Conservation (phyloP, 306 rosid species). For the Castanospermum australe region DNA sequence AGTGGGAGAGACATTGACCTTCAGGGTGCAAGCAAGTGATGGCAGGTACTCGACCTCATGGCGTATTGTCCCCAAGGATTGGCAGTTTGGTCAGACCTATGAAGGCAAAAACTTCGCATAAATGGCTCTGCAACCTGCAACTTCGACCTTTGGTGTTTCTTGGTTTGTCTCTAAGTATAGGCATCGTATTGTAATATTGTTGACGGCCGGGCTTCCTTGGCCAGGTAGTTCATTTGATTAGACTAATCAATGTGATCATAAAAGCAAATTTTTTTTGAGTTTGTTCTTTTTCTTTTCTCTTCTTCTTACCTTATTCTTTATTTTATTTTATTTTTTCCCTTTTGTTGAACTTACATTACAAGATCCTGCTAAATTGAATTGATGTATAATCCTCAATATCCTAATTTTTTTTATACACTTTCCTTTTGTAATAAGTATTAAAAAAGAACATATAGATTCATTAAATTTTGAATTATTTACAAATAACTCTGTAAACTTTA, state of each 20-base stretch:
- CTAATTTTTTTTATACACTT: too few species aligned
- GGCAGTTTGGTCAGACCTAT: conserved; percentile 81
- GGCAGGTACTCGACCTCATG: conserved; percentile 46
- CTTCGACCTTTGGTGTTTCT: background rate
- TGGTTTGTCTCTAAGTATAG: background rate
- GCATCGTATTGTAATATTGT: background rate
- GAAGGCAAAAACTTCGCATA: conserved; percentile 59
- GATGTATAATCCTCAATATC: too few species aligned
- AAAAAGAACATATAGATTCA: too few species aligned
- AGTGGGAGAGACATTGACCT: conserved; percentile 62
- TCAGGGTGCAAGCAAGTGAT: conserved; percentile 62
- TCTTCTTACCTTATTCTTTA: background rate
- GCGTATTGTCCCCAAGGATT: conserved; percentile 48
- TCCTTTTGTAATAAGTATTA: too few species aligned
- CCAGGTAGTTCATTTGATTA: background rate
- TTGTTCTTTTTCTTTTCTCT: background rate
- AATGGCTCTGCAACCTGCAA: background rate
- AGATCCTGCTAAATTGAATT: too few species aligned
- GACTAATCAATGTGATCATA: background rate
- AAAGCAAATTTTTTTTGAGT: background rate
- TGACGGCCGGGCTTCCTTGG: background rate
- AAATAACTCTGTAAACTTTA: too few species aligned
- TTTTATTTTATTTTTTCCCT: too few species aligned
- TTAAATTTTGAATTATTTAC: too few species aligned
- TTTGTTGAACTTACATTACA: too few species aligned